Percentiles rank a stretch among this genome's conserved stretches.
Conservation (phyloP, 2,329 filamentous ascomycete species). For the Thyridium curvatum region DNA sequence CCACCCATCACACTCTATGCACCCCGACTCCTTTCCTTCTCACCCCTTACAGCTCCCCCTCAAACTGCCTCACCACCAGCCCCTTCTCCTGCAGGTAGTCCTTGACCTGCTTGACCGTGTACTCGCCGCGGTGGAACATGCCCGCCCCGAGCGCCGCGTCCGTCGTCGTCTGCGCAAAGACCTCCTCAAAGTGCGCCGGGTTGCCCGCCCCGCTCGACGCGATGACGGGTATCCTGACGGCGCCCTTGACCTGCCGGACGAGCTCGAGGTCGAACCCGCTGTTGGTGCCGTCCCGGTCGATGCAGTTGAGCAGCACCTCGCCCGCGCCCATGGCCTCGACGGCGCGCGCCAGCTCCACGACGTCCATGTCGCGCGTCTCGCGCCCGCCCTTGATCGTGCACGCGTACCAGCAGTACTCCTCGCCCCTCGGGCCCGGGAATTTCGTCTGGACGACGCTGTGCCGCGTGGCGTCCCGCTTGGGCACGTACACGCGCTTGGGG, state of each 20-base stretch:
- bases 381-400: constrained; percentile 95
- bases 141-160: constrained; percentile 93
- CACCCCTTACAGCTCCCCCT: constrained; percentile 38
- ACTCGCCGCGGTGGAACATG: constrained; percentile 96
- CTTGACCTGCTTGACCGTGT: constrained; percentile 91
- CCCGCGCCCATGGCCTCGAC: constrained; percentile 95
- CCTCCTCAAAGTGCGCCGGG: constrained; percentile 82
- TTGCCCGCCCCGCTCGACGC: constrained; percentile 88
- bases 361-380: constrained; percentile 90
- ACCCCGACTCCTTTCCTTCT: not conserved
- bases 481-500: constrained; percentile 84
- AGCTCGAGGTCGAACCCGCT: constrained; percentile 92
- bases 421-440: constrained; percentile 66
- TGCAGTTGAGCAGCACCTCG: constrained; percentile 94
- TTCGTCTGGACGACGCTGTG: constrained; percentile 67
- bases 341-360: constrained; percentile 77
- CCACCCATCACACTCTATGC: not conserved
- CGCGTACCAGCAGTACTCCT: constrained; percentile 89
- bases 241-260: constrained; percentile 79
- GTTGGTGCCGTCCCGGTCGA: constrained; percentile 93
- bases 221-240: constrained; percentile 88
- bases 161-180: constrained; percentile 77
- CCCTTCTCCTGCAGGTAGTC: constrained; percentile 67
- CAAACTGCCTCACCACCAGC: constrained; percentile 73
- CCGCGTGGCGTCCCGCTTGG: constrained; percentile 62